Evolutionary conservation across 164 flowering plant genomes (phyloP).

Genomic region (Aristolochia fimbriata): DNA sequence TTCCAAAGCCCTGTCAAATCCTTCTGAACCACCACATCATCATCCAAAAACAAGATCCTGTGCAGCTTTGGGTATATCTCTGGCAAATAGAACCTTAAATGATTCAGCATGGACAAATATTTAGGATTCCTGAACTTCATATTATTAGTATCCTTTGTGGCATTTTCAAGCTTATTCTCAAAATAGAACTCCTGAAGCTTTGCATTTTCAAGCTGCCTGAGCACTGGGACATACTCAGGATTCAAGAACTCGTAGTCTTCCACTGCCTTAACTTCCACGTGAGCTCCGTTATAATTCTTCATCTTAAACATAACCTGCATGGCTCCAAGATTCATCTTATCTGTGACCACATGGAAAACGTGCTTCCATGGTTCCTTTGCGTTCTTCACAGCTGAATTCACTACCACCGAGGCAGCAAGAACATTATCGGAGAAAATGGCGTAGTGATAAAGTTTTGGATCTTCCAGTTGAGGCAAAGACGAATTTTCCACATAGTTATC

Average conservation of each 20-base stretch:
- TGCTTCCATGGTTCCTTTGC: slow-evolving; percentile 20
- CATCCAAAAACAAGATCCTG: slow-evolving; percentile 16
- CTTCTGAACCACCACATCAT: slow-evolving; percentile 23
- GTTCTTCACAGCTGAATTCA: slow-evolving; percentile 22
- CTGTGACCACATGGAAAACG: slow-evolving; percentile 27
- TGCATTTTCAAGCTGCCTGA: slow-evolving; percentile 21
- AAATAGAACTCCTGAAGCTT: slow-evolving; percentile 23
- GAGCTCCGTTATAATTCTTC: slow-evolving; percentile 17
- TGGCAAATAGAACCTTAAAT: slow-evolving; percentile 15
- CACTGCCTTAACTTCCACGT: slow-evolving; percentile 22
- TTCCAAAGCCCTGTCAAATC: slow-evolving; percentile 20
- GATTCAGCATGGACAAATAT: slow-evolving; percentile 16
- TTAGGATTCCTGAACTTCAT: slow-evolving; percentile 26
- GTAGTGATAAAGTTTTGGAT: slow-evolving; percentile 20
- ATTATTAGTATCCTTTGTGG: slow-evolving; percentile 21
- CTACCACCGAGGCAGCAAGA: slow-evolving; percentile 24
- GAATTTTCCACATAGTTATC: slow-evolving; percentile 13
- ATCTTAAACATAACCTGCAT: slow-evolving; percentile 26
- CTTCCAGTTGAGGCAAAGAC: slow-evolving; percentile 14
- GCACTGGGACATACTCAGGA: slow-evolving; percentile 19
- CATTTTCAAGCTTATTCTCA: slow-evolving; percentile 23
- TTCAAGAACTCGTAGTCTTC: slow-evolving; percentile 25
- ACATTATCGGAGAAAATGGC: slow-evolving; percentile 20
- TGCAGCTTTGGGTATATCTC: slow-evolving; percentile 18
- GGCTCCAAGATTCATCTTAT: slow-evolving; percentile 20